Evolutionary conservation across 208 protist genomes (phyloP), one percentile per base, ranked within the genome.

Genomic region (Zelonia costaricensis): DNA sequence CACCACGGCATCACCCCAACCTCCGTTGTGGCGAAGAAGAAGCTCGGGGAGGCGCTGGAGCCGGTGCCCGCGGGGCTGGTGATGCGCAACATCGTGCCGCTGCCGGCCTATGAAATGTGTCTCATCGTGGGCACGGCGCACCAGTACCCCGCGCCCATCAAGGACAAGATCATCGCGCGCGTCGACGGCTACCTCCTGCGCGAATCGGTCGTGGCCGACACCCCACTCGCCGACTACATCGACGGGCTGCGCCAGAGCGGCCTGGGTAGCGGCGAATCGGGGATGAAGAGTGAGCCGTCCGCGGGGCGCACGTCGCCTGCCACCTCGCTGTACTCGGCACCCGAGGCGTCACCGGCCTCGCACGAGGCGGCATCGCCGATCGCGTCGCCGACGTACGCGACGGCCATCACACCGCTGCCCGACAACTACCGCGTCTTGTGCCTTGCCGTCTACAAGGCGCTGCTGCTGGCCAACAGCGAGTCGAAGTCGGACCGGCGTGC

Each of bases 71-170:
- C 66, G 23, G 74, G 66, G 1, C 35, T 60, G 9, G 18, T 69
- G 6, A 47, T 92, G 18, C 52, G 51, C 38, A 88, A 88, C 39
- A 64, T 67, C 12, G 67, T 80, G 22, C 70, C 69, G 0, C 43
- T 88, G 0, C 66, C 78, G 8, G 68, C 53, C 16, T 76, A 84
- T 39, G 85, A 92, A 40, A 63, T 79, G 39, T 25, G 78, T 18
- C 47, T 79, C 16, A 30, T 88, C 22, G 73, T 78, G 44, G 76
- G 71, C 38, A 45, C 80, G 0, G 45, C 63, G 0, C 85, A 86
- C 46, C 78, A 84, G 42, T 49, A 82, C 3, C 71, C 76, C 0
- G 20, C 30, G 2, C 28, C 52, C 5, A 12, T 42, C 36, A 56
- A 77, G n/a, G 53, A 74, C 1, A 13, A 36, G 40, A 69, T 84